phyloP scores from a whole-genome alignment of 768 basidiomycete genomes.

The Austroboletus eburneus region DNA sequence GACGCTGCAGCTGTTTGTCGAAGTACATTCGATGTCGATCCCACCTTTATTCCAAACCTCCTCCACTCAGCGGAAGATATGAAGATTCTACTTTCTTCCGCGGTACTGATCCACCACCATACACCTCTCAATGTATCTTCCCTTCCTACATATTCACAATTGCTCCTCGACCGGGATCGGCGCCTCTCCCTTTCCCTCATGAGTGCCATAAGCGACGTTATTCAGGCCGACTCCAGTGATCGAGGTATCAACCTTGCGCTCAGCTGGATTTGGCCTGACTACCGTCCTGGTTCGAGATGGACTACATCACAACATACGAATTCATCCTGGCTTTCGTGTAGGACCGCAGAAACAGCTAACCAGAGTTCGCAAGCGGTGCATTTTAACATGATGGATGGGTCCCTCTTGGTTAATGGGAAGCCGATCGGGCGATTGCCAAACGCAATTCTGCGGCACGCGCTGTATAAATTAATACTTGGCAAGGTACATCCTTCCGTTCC shows the following conservation, averaged over 20 bases:
- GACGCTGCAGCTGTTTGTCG: conserved; percentile 40
- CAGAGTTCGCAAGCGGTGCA: conserved; percentile 21
- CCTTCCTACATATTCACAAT: conserved; percentile 5
- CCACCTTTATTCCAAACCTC: conserved; percentile 2
- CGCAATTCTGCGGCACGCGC: conserved; percentile 14
- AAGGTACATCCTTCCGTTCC: conserved; percentile 5
- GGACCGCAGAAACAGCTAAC: conserved; percentile 5
- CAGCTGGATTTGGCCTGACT: conserved; percentile 19
- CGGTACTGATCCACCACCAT: conserved; percentile 26
- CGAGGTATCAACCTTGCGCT: conserved; percentile 20
- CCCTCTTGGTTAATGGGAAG: conserved; percentile 26
- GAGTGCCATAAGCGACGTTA: neutral
- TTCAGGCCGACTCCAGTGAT: neutral
- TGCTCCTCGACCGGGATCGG: conserved; percentile 29
- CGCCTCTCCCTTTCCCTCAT: conserved; percentile 28
- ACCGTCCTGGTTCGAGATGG: conserved; percentile 25
- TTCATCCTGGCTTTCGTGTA: conserved; percentile 22
- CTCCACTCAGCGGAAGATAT: conserved; percentile 24
- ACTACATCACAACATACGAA: conserved; percentile 2
- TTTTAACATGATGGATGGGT: conserved; percentile 22
- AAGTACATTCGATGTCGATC: conserved; percentile 28
- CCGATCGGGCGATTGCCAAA: conserved; percentile 22
- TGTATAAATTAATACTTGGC: conserved; percentile 21
- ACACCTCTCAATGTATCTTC: conserved; percentile 9
- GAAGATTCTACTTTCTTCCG: conserved; percentile 19